phyloP scores from a whole-genome alignment of 345 rosid species.

The Salix dunnii region DNA sequence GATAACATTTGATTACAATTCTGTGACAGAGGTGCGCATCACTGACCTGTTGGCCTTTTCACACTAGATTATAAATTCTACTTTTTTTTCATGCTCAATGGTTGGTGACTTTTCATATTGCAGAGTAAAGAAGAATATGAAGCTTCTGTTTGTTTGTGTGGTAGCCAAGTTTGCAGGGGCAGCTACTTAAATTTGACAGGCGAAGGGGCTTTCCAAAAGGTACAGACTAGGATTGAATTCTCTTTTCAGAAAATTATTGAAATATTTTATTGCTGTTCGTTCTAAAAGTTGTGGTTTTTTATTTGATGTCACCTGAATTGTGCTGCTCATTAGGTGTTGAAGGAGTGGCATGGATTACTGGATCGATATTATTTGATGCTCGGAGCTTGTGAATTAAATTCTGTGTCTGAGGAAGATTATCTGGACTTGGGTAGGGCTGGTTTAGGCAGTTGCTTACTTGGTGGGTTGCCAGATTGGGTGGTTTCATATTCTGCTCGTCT shows the following conservation, averaged over 20 bases:
- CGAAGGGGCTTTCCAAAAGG: conserved; percentile 98
- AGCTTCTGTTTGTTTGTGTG: conserved; percentile 99
- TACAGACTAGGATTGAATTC: conserved; percentile 17
- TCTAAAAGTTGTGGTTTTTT: not conserved
- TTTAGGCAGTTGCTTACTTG: conserved; percentile 93
- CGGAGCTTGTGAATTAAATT: conserved; percentile 77
- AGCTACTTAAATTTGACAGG: conserved; percentile 99
- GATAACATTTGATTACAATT: conserved; percentile 96
- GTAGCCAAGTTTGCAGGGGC: conserved; percentile 99
- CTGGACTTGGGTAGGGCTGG: conserved; percentile 97
- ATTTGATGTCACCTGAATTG: conserved; percentile 10
- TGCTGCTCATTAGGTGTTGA: conserved; percentile 57
- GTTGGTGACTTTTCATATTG: conserved; percentile 24
- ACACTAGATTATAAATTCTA: not conserved
- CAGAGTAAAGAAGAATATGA: conserved; percentile 99
- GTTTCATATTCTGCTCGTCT: conserved; percentile 92
- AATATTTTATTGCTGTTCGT: not conserved
- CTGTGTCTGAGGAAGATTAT: conserved; percentile 93
- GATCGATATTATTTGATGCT: conserved; percentile 85
- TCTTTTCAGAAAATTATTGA: not conserved
- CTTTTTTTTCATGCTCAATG: conserved; percentile 8
- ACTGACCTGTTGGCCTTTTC: conserved; percentile 10
- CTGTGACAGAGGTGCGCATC: conserved; percentile 87
- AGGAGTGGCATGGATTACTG: conserved; percentile 87
- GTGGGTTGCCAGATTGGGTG: conserved; percentile 96